These are phyloP conservation scores for Candida cerambycidarum DNA, from an alignment of 805 yeast species.

Conservation along the genomic window DNA sequence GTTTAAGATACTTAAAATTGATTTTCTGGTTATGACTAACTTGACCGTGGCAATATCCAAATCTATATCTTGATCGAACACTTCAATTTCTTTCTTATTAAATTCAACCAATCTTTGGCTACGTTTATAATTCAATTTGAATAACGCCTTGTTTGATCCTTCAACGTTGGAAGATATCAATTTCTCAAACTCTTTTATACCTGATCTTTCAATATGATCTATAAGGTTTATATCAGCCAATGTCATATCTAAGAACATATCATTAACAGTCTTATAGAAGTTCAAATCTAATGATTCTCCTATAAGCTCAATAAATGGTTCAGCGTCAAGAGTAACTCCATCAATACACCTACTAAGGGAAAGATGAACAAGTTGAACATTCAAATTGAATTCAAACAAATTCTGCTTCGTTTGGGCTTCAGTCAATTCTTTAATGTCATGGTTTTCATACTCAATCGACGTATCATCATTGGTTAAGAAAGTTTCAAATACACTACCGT, in stretches of 20 bases:
- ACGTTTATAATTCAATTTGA: slow-evolving; percentile 59
- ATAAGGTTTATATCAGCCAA: slow-evolving; percentile 68
- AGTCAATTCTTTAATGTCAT: slow-evolving; percentile 1
- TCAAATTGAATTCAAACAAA: slow-evolving; percentile 68
- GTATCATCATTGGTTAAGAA: slow-evolving; percentile 20
- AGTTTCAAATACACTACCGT: slow-evolving; percentile 34
- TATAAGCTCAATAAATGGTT: slow-evolving; percentile 67
- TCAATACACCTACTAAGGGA: slow-evolving; percentile 68
- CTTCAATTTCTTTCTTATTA: slow-evolving; percentile 55
- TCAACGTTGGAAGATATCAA: slow-evolving; percentile 66
- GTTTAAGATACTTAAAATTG: slow-evolving; percentile 74
- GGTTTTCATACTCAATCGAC: slow-evolving; percentile 20
- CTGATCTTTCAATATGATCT: slow-evolving; percentile 68
- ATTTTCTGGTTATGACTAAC: slow-evolving; percentile 72
- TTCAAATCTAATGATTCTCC: slow-evolving; percentile 63
- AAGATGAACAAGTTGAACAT: slow-evolving; percentile 61
- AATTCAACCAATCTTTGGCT: slow-evolving; percentile 58
- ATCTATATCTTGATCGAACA: slow-evolving; percentile 73
- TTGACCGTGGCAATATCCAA: slow-evolving; percentile 77
- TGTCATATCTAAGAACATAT: slow-evolving; percentile 63
- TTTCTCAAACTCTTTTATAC: slow-evolving; percentile 62
- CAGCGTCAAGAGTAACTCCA: slow-evolving; percentile 58
- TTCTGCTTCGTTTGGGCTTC: slow-evolving; percentile 49
- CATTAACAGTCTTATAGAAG: slow-evolving; percentile 58
- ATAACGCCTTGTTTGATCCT: slow-evolving; percentile 41